Evolutionary conservation across 306 rosid genomes (phyloP).

Genomic region (Castanea crenata): DNA sequence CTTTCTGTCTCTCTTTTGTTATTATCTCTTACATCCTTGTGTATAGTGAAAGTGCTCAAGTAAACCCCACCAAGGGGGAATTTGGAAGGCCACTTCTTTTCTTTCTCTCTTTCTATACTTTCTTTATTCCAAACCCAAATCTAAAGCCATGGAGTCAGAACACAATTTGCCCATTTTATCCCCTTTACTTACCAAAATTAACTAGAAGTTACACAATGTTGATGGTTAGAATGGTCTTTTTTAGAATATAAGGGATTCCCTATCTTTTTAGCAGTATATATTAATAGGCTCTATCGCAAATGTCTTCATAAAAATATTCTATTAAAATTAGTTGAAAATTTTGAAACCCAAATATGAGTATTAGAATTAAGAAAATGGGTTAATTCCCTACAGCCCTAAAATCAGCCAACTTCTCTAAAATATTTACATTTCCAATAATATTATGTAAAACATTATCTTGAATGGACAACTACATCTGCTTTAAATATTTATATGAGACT

Average conservation of each 20-base stretch:
- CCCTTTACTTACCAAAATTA: slow-evolving; percentile 7
- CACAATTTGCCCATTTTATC: slow-evolving; percentile 42
- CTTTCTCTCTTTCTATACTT: slow-evolving; percentile 26
- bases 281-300: too few relatives aligned
- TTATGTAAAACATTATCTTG: too few relatives aligned
- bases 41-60: slow-evolving; percentile 55
- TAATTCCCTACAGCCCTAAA: too few relatives aligned
- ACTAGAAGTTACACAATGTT: slow-evolving; percentile 10
- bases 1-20: slow-evolving; percentile 27
- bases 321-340: too few relatives aligned
- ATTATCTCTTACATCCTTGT: slow-evolving; percentile 46
- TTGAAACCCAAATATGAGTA: too few relatives aligned
- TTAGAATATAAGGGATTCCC: slow-evolving; percentile 12
- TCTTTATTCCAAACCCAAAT: slow-evolving; percentile 88
- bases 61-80: slow-evolving; percentile 67
- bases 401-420: too few relatives aligned
- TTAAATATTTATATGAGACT: too few relatives aligned
- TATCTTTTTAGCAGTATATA: slow-evolving; percentile 16
- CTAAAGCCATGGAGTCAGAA: slow-evolving; percentile 45
- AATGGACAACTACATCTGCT: too few relatives aligned
- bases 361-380: too few relatives aligned
- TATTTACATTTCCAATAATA: too few relatives aligned
- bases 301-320: too few relatives aligned
- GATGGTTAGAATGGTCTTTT: slow-evolving; percentile 40
- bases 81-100: slow-evolving; percentile 44